Evolutionary conservation across 805 yeast species (phyloP).

Genomic region (Lipomyces anomalus): DNA sequence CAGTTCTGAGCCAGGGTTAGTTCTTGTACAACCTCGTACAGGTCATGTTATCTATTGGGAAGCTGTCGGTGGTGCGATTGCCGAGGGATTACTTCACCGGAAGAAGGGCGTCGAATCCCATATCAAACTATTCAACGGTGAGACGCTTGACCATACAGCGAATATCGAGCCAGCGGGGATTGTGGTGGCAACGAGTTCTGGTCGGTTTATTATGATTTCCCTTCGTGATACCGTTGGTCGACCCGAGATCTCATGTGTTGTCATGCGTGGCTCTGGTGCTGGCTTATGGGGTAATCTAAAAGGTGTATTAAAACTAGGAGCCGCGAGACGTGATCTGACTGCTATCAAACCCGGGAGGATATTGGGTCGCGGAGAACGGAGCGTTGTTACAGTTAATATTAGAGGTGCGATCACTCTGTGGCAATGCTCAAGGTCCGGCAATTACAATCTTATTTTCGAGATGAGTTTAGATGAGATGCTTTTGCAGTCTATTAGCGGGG

Average conservation of each 20-base stretch:
- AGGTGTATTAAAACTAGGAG: constrained; percentile 26
- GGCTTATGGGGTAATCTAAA: constrained; percentile 30
- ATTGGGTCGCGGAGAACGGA: constrained; percentile 46
- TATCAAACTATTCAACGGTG: constrained; percentile 37
- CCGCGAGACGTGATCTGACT: constrained; percentile 43
- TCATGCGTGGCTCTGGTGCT: constrained; percentile 29
- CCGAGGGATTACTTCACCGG: constrained; percentile 50
- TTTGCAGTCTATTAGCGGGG: constrained; percentile 38
- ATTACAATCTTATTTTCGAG: constrained; percentile 38
- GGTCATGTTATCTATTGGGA: constrained; percentile 69
- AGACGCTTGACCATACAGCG: constrained; percentile 51
- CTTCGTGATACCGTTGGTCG: constrained; percentile 66
- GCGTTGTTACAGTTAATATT: constrained; percentile 38
- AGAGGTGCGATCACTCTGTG: constrained; percentile 46
- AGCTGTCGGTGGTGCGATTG: constrained; percentile 64
- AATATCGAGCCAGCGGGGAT: constrained; percentile 72
- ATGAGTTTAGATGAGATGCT: constrained; percentile 36
- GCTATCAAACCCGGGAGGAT: constrained; percentile 52
- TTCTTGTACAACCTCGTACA: constrained; percentile 51
- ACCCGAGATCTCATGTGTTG: constrained; percentile 34
- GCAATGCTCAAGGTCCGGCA: constrained; percentile 45
- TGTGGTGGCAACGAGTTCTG: constrained; percentile 61
- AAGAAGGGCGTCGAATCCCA: constrained; percentile 32
- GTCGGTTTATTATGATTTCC: constrained; percentile 56
- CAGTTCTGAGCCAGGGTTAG: constrained; percentile 58